Evolutionary conservation across 345 rosid genomes (phyloP).

Genomic region (Nasturtium officinale): DNA sequence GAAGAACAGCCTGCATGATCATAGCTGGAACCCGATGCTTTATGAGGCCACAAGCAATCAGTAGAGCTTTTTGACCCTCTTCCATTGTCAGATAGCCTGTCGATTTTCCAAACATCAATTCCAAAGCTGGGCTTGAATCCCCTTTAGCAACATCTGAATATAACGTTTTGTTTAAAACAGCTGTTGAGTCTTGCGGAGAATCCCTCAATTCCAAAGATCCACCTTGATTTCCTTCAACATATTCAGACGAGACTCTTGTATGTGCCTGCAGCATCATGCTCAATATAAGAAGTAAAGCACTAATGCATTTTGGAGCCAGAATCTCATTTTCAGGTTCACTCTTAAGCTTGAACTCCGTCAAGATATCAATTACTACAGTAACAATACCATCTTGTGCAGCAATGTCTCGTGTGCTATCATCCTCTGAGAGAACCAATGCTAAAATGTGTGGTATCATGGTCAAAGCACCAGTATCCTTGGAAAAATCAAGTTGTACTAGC

Average conservation of each 20-base stretch:
- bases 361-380: conserved; percentile 61
- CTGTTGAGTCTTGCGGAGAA: conserved; percentile 45
- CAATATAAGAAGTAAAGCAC: conserved; percentile 79
- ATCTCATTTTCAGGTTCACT: conserved; percentile 57
- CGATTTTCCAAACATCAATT: conserved; percentile 72
- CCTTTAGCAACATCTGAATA: conserved; percentile 54
- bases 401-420: conserved; percentile 71
- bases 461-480: conserved; percentile 66
- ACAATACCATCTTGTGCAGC: conserved; percentile 79
- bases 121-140: conserved; percentile 53
- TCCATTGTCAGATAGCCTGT: conserved; percentile 77
- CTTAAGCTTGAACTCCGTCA: conserved; percentile 62
- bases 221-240: conserved; percentile 51
- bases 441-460: conserved; percentile 83
- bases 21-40: conserved; percentile 83
- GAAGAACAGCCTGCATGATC: conserved; percentile 96
- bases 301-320: conserved; percentile 78
- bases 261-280: conserved; percentile 79
- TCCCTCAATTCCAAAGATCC: conserved; percentile 51
- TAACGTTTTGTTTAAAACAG: conserved; percentile 45
- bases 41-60: conserved; percentile 69
- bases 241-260: conserved; percentile 58
- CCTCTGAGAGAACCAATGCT: conserved; percentile 83
- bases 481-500: conserved; percentile 69
- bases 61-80: conserved; percentile 72